phyloP scores from a whole-genome alignment of 225 moss, liverwort and hornwort species.

The Bryoerythrophyllum caledonicum region DNA sequence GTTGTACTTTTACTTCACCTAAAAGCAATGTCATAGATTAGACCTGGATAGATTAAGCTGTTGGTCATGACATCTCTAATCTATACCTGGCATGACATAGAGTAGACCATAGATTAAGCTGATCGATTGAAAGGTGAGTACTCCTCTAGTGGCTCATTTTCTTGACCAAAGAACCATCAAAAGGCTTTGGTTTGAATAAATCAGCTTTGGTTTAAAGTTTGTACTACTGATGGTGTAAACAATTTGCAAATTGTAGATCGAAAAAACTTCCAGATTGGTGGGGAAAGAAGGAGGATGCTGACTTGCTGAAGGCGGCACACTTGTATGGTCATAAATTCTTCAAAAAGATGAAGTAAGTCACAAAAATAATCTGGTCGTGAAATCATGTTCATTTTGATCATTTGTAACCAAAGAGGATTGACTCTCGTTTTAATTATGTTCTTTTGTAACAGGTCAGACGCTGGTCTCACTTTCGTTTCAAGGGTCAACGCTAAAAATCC shows the following conservation, averaged over 20 bases:
- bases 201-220: background rate
- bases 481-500: conserved; percentile 24
- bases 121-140: background rate
- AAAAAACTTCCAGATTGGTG: conserved; percentile 83
- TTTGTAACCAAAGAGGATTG: background rate
- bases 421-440: background rate
- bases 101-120: background rate
- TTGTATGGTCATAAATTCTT: conserved; percentile 70
- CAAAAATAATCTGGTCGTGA: background rate
- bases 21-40: too few relatives aligned
- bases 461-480: conserved; percentile 38
- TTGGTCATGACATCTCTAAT: background rate
- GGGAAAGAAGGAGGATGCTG: conserved; percentile 70
- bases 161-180: background rate
- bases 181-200: background rate
- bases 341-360: conserved; percentile 67
- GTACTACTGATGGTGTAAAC: background rate
- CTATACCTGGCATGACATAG: background rate
- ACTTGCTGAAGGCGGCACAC: conserved; percentile 68
- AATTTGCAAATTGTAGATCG: conserved; percentile 40
- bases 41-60: background rate
- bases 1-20: conserved; percentile 7
- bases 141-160: background rate
- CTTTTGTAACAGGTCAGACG: conserved; percentile 29
- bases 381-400: background rate